Evolutionary conservation across 2,329 filamentous ascomycete species (phyloP), one percentile per base, ranked within the genome.

Genomic region (Apiospora malaysiana): DNA sequence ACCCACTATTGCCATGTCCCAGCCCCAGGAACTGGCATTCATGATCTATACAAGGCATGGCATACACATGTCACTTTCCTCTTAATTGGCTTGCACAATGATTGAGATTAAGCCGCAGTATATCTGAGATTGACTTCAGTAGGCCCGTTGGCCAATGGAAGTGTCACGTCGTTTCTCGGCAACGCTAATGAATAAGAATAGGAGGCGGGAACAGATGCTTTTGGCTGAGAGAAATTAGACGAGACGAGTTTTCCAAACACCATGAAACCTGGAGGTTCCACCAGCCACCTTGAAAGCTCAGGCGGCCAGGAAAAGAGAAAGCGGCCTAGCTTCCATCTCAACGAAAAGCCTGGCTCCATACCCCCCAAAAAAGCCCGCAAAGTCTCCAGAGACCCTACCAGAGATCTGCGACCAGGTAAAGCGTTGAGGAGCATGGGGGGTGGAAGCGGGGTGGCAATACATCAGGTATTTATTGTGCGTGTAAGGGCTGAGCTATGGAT

Each of bases 361-460:
- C 56, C 51, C 3, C 46, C n/a, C 16, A 47, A 47, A 59, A 59
- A 59, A 59, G 18, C 51, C 51, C 51, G 51, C 51, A 59, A 18
- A 21, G 51, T 59, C 51, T 59, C 51, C 51, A 59, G 49, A 56
- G 18, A 63, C 32, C 56, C 32, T 37, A 63, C 56, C 27, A 63
- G 56, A 40, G 56, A 63, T 63, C 56, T 63, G 32, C 56, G 56
- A 63, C 56, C 32, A 63, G 56, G 56, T 63, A 63, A 63, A 63
- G 56, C 56, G 56, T 63, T 63, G 56, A 63, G 56, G 56, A 63
- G 56, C 56, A 63, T 63, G 56, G 56, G 56, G 51, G 56, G 56
- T 63, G 16, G 9, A n/a, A 40, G 56, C 56, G 56, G 56, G 56
- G 56, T 63, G 56, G 56, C 51, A 59, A 59, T 59, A 37, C 18